Evolutionary conservation across 2,329 filamentous ascomycete species (phyloP), one percentile per base, ranked within the genome.

Genomic region (Colletotrichum tanaceti): DNA sequence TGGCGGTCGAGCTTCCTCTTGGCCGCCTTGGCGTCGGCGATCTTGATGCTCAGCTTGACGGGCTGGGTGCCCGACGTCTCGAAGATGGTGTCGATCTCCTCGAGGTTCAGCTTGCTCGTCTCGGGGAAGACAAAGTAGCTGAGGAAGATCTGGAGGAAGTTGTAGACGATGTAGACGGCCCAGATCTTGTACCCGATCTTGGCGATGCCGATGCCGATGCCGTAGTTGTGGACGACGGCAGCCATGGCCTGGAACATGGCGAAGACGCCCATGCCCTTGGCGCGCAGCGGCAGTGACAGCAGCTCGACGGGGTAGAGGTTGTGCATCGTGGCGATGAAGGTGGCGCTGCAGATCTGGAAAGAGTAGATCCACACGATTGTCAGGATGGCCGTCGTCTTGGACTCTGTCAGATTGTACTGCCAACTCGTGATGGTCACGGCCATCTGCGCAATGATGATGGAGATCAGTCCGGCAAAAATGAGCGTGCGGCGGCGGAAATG

Each of bases 11-110:
- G 60, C 28, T 58, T 68, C 47, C 6, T 39, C 46, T 68, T 66
- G n/a, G 44, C 63, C 24, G 32, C 20, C 70, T 71, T 71, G 44
- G 70, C 70, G 14, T 71, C 63, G 2, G 66, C 58, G 50, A 70
- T 70, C 63, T 71, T 71, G 39, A 71, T 65, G 16, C 66, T 70
- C 16, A 71, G 58, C 59, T 70, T 67, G 14, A 70, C 62, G 22
- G 70, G 70, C 46, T 63, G 47, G 2, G 66, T 58, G 35, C 67
- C 63, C 5, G 62, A 32, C 3, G 70, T 71, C 59, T 71, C 70
- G 67, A 89, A 89, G 63, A 89, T 86, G 50, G 83, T 83, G 71
- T 88, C 85, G 58, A 88, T 88, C 75, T 88, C 85, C 73, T 88
- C 86, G 50, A 88, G 77, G 24, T 79, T 82, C 43, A 85, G 74